phyloP scores from a whole-genome alignment of 1,139 yeast species.

The Taphrina betulina region DNA sequence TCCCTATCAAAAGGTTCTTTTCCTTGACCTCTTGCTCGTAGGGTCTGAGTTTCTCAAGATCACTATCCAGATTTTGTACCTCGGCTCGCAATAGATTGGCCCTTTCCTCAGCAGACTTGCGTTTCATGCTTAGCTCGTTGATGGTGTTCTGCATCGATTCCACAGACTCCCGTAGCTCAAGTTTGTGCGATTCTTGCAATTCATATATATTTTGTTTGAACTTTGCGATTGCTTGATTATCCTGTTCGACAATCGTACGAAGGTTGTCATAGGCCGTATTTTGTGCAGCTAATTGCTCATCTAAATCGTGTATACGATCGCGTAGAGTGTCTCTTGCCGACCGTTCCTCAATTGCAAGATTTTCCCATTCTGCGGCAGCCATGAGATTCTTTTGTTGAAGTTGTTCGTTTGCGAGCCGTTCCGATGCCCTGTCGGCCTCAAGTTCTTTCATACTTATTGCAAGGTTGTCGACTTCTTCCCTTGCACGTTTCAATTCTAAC shows the following conservation, averaged over 20 bases:
- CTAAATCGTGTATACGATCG: conserved; percentile 51
- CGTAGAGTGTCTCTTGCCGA: conserved; percentile 41
- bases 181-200: conserved; percentile 49
- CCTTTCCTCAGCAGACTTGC: conserved; percentile 40
- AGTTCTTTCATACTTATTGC: conserved; percentile 51
- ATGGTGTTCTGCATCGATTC: conserved; percentile 40
- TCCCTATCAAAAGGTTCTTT: conserved; percentile 78
- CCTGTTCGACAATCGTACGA: conserved; percentile 34
- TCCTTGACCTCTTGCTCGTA: conserved; percentile 61
- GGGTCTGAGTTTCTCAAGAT: conserved; percentile 42
- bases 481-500: not conserved
- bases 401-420: conserved; percentile 51
- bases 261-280: conserved; percentile 39
- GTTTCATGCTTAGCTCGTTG: conserved; percentile 39
- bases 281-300: conserved; percentile 45
- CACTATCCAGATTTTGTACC: conserved; percentile 40
- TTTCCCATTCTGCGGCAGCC: conserved; percentile 48
- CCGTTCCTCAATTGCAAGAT: conserved; percentile 44
- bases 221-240: conserved; percentile 35
- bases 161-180: conserved; percentile 43
- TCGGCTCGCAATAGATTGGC: conserved; percentile 41
- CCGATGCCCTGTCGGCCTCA: conserved; percentile 48
- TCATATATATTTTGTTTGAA: conserved; percentile 43
- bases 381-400: conserved; percentile 47
- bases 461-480: conserved; percentile 45